Conservation (phyloP, 768 basidiomycete species). For the Saitozyma podzolica region DNA sequence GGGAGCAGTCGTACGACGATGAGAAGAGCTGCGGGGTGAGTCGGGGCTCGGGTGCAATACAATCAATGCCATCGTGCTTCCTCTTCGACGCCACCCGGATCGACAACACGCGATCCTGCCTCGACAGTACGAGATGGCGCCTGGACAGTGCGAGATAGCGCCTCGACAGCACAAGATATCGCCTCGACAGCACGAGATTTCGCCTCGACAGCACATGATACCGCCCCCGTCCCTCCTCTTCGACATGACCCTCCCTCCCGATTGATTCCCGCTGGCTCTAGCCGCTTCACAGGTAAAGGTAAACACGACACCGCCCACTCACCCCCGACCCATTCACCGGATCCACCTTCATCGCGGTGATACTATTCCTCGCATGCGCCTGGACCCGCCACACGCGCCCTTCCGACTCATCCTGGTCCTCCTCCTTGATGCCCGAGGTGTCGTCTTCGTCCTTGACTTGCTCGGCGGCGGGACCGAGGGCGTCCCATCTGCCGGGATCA, state of each 20-base stretch:
- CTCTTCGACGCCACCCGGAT: too few species aligned
- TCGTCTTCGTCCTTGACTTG: slow-evolving; percentile 27
- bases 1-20: slow-evolving; percentile 54
- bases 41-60: neutral
- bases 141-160: too few species aligned
- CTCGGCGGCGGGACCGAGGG: slow-evolving; percentile 32
- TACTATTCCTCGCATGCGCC: slow-evolving; percentile 44
- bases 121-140: too few species aligned
- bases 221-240: too few species aligned
- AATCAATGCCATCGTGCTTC: too few species aligned
- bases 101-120: too few species aligned
- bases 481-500: slow-evolving; percentile 47
- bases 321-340: slow-evolving; percentile 50
- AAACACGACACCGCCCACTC: slow-evolving; percentile 27
- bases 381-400: slow-evolving; percentile 51
- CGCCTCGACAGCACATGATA: too few species aligned
- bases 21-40: slow-evolving; percentile 48
- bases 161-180: too few species aligned
- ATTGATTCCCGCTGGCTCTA: too few species aligned
- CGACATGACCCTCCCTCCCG: too few species aligned
- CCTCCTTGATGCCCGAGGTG: slow-evolving; percentile 25
- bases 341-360: slow-evolving; percentile 53
- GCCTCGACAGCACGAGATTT: too few species aligned
- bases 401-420: slow-evolving; percentile 27
- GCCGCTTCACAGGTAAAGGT: too few species aligned